Base-by-base conservation (phyloP, 2,329 filamentous ascomycete genomes). In the Fusarium sp. region DNA sequence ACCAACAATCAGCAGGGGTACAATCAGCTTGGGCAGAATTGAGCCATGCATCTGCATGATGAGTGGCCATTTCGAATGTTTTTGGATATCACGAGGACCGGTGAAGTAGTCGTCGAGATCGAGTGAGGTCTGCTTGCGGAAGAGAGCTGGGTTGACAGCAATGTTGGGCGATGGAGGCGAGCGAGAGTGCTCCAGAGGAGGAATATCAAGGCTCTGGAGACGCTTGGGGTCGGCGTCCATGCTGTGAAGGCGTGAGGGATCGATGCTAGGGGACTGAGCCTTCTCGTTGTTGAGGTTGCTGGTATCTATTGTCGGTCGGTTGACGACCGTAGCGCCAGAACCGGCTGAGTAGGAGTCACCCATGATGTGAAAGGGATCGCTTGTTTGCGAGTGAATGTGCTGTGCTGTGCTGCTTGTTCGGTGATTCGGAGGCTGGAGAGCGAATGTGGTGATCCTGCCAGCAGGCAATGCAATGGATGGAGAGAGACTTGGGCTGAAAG, bases 41-140 rank as follows among this genome's bases (percentile, higher is more conserved):
- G 91, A 93, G 76, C 93, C 93, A 81, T 94, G 93, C 84, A 95
- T 87, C 68, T 92, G 92, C 81, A 95, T 83, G 80, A 95, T 93
- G 72, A 91, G 88, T 20, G 93, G 93, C 88, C 92, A 92, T 86
- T 94, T 95, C 23, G 92, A 94, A 82, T 95, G 93, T 78, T 90
- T 90, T 67, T 90, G 87, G 73, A 94, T 89, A 80, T 95, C 91
- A 70, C 92, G 89, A 59, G 93, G 93, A 14, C 90, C 91, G 58
- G 80, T 88, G 78, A 92, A 92, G 81, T 92, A 92, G 72, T 91
- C 89, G 69, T 91, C 89, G 57, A 92, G 73, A 37, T 90, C 87
- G 70, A 87, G 80, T 16, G 82, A 82, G 18, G 79, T 81, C 34
- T 80, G 82, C 45, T 80, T 80, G 41, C 78, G 80, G 68, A 82